phyloP scores from a whole-genome alignment of 441 rosid species.

The Cnidoscolus chayamansa region DNA sequence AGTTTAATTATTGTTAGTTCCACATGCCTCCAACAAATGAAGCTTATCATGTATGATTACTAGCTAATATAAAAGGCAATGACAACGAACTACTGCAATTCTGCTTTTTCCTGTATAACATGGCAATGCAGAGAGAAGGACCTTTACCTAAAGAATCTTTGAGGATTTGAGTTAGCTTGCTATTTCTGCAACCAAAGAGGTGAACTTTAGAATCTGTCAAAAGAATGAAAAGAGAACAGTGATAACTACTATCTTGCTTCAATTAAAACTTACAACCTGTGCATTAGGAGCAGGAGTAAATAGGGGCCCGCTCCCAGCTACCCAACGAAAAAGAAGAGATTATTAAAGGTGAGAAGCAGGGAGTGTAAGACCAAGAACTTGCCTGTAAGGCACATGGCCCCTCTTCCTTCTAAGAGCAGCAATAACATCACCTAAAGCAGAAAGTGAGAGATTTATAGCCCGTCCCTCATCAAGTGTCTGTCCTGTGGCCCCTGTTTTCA shows the following conservation, averaged over 20 bases:
- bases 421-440: conserved; percentile 87
- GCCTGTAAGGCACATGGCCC: conserved; percentile 92
- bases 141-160: conserved; percentile 79
- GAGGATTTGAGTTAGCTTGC: conserved; percentile 94
- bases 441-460: conserved; percentile 88
- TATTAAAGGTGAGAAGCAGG: conserved; percentile 10
- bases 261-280: not conserved
- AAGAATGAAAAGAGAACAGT: conserved; percentile 10
- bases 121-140: conserved; percentile 6
- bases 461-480: conserved; percentile 86
- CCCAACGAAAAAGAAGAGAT: not conserved
- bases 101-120: not conserved
- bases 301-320: conserved; percentile 22
- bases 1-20: not conserved
- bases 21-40: not conserved
- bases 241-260: conserved; percentile 12
- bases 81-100: not conserved
- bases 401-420: conserved; percentile 80
- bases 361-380: conserved; percentile 27
- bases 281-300: not conserved
- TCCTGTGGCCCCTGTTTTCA: conserved; percentile 81
- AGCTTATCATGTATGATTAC: not conserved
- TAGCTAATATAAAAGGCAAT: not conserved
- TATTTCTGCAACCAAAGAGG: conserved; percentile 68
- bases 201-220: conserved; percentile 23